Conservation (phyloP, 352 stramenopile genomes). For the Phytophthora brassicae region DNA sequence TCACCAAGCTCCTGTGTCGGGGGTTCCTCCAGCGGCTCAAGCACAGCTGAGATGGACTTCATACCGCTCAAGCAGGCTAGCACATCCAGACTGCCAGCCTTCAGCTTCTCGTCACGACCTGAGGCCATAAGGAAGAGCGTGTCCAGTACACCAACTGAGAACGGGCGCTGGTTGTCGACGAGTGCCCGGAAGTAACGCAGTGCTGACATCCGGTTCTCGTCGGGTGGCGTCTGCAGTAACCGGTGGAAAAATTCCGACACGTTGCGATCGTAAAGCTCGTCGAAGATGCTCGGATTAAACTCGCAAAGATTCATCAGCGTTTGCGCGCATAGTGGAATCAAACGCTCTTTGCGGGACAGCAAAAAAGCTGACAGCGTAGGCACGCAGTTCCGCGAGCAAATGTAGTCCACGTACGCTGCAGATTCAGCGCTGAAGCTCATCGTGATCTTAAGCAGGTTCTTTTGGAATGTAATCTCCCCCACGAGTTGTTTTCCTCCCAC, state of each 20-base stretch:
- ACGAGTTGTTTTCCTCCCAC: slow-evolving; percentile 66
- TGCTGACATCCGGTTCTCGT: slow-evolving; percentile 72
- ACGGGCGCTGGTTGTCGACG: slow-evolving; percentile 52
- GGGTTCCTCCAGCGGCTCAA: slow-evolving; percentile 45
- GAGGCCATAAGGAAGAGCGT: slow-evolving; percentile 75
- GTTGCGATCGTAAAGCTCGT: slow-evolving; percentile 60
- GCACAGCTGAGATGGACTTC: slow-evolving; percentile 46
- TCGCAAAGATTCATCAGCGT: slow-evolving; percentile 81
- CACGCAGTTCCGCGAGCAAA: slow-evolving; percentile 56
- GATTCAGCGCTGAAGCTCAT: slow-evolving; percentile 75
- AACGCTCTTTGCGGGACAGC: slow-evolving; percentile 62
- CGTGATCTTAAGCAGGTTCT: slow-evolving; percentile 70
- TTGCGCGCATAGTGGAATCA: slow-evolving; percentile 68
- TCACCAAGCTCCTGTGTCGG: slow-evolving; percentile 42
- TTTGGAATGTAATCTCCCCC: slow-evolving; percentile 80
- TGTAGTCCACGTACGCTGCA: slow-evolving; percentile 57
- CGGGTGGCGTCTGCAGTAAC: slow-evolving; percentile 70
- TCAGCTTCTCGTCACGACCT: slow-evolving; percentile 51
- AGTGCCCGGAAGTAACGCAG: slow-evolving; percentile 71
- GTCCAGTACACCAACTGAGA: slow-evolving; percentile 64
- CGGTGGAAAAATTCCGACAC: slow-evolving; percentile 79
- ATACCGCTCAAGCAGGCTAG: slow-evolving; percentile 58
- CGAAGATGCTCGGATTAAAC: slow-evolving; percentile 67
- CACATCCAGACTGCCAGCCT: slow-evolving; percentile 54
- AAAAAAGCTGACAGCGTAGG: slow-evolving; percentile 62